These are phyloP conservation scores for Candida vartiovaarae DNA, from an alignment of 805 yeast species.

Conservation along the genomic window DNA sequence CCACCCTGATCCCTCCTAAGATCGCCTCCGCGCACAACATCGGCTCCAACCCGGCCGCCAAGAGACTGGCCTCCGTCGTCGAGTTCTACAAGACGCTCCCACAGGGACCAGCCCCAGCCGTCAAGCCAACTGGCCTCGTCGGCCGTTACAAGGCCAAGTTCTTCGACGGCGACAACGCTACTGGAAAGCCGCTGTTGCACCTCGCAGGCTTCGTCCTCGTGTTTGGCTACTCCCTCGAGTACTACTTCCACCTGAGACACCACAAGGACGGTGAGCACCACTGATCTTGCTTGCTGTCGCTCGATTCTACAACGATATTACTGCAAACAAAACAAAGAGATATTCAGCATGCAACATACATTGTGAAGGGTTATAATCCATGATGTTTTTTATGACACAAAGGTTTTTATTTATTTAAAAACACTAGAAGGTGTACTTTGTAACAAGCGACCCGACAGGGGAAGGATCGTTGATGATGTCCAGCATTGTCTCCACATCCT, in stretches of 20 bases:
- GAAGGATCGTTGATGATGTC: constrained; percentile 16
- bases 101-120: constrained; percentile 80
- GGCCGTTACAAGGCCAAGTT: constrained; percentile 81
- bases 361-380: too few relatives aligned
- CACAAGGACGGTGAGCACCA: constrained; percentile 35
- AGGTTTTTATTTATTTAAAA: not conserved
- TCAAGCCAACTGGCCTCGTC: constrained; percentile 59
- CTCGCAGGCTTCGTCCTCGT: constrained; percentile 58
- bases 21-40: constrained; percentile 94
- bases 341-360: too few relatives aligned
- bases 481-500: constrained; percentile 43
- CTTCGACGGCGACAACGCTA: constrained; percentile 77
- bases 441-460: not conserved
- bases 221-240: constrained; percentile 87
- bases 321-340: too few relatives aligned
- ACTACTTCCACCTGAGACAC: constrained; percentile 80
- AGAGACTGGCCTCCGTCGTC: constrained; percentile 93
- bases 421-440: too few relatives aligned
- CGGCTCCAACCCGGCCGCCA: constrained; percentile 93
- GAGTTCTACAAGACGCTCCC: constrained; percentile 94
- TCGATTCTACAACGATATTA: not conserved
- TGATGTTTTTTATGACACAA: not conserved
- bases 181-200: constrained; percentile 80
- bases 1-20: constrained; percentile 98
- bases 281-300: not conserved